phyloP scores from a whole-genome alignment of 2,329 filamentous ascomycete species.

The Colletotrichum graminicola region DNA sequence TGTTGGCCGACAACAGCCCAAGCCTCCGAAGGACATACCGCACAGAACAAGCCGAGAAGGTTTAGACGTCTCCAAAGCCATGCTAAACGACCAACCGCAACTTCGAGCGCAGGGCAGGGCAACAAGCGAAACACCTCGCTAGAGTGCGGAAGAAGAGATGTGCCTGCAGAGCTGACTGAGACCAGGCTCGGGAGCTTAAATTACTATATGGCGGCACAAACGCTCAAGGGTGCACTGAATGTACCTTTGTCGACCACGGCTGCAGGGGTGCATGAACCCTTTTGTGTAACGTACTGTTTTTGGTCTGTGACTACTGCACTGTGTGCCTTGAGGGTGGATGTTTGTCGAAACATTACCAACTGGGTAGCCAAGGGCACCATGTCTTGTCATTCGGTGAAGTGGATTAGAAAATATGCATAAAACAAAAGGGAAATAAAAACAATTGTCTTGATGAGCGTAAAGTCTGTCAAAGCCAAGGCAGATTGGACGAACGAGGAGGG shows the following conservation, averaged over 20 bases:
- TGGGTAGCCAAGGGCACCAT: not conserved
- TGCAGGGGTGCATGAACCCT: not conserved
- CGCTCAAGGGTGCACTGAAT: not conserved
- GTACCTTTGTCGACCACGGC: not conserved
- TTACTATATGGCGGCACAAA: not conserved
- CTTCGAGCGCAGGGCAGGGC: not conserved
- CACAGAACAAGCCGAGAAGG: not conserved
- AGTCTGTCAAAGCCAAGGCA: not conserved
- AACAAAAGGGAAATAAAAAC: too few relatives aligned
- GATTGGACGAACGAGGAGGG: not conserved
- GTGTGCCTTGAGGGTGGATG: not conserved
- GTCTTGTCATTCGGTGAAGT: not conserved
- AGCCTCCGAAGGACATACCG: not conserved
- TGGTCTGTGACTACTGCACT: not conserved
- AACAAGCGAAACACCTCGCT: not conserved
- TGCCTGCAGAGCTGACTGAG: not conserved
- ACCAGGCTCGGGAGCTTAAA: not conserved
- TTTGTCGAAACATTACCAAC: not conserved
- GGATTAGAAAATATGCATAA: not conserved
- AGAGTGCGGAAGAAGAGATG: not conserved
- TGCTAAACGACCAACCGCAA: not conserved
- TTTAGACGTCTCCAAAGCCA: not conserved
- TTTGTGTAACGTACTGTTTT: not conserved
- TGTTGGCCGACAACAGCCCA: not conserved
- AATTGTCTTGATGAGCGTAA: not conserved